Conservation (phyloP, 345 rosid genomes). For the Boechera stricta region DNA sequence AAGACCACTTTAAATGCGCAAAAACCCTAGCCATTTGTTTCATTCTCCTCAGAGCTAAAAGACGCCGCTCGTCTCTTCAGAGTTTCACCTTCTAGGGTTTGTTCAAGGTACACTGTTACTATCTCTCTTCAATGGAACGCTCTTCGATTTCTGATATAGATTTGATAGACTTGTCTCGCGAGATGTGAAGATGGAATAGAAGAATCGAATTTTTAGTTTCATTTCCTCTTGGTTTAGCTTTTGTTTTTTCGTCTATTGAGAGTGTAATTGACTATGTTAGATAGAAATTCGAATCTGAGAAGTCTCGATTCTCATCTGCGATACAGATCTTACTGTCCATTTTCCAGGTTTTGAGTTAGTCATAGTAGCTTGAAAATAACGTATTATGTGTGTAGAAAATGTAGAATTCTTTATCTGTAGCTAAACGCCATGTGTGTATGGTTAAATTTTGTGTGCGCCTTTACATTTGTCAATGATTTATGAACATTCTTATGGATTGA, state of each 20-base stretch:
- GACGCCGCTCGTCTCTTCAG: constrained; percentile 41
- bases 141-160: not conserved
- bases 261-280: constrained; percentile 6
- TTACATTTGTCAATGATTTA: not conserved
- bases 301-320: not conserved
- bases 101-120: constrained; percentile 26
- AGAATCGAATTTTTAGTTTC: not conserved
- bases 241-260: not conserved
- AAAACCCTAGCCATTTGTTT: constrained; percentile 27
- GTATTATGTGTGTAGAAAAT: not conserved
- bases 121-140: not conserved
- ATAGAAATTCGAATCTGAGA: not conserved
- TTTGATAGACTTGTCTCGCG: not conserved
- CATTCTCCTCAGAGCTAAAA: constrained; percentile 28
- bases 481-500: not conserved
- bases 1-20: constrained; percentile 29
- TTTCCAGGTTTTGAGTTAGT: not conserved
- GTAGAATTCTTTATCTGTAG: not conserved
- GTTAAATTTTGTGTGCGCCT: not conserved
- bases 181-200: constrained; percentile 1
- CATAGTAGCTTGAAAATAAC: not conserved
- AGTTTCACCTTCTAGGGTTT: constrained; percentile 35
- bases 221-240: not conserved
- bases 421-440: not conserved
- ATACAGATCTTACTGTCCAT: constrained; percentile 7